Conservation (phyloP, 2,329 filamentous ascomycete genomes). For the Hypoxylon sp. region DNA sequence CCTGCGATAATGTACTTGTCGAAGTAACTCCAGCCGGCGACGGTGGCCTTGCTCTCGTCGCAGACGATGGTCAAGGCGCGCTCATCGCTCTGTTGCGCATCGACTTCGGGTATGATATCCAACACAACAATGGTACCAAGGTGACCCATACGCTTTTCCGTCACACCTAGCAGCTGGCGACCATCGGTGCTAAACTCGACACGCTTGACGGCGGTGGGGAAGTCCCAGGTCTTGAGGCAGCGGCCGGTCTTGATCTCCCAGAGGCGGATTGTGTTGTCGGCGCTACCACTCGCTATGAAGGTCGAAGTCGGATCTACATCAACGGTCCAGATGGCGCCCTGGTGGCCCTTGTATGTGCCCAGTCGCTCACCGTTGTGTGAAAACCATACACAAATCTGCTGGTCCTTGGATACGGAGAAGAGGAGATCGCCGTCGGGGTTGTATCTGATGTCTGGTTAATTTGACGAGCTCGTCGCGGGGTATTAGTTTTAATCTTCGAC, state of each 20-base stretch:
- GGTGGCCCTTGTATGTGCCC: slow-evolving; percentile 96
- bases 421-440: slow-evolving; percentile 96
- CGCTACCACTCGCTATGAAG: slow-evolving; percentile 93
- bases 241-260: slow-evolving; percentile 97
- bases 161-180: slow-evolving; percentile 89
- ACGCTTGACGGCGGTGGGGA: slow-evolving; percentile 95
- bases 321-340: slow-evolving; percentile 98
- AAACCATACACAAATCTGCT: slow-evolving; percentile 97
- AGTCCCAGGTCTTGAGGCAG: slow-evolving; percentile 97
- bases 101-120: slow-evolving; percentile 86
- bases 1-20: slow-evolving; percentile 97
- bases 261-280: slow-evolving; percentile 97
- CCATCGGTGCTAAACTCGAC: slow-evolving; percentile 98
- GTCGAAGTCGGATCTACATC: slow-evolving; percentile 94
- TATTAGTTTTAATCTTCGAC: slow-evolving; percentile 48
- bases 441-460: slow-evolving; percentile 69
- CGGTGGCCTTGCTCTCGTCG: slow-evolving; percentile 96
- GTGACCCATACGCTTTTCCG: slow-evolving; percentile 98
- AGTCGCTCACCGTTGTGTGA: slow-evolving; percentile 98
- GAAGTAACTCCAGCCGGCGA: slow-evolving; percentile 96
- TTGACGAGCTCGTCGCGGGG: slow-evolving; percentile 34
- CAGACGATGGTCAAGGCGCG: slow-evolving; percentile 89
- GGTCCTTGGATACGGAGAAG: slow-evolving; percentile 96
- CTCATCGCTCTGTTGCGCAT: slow-evolving; percentile 88
- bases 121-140: slow-evolving; percentile 94